Conservation (phyloP, 139 green algal genomes). For the Closterium sp. region DNA sequence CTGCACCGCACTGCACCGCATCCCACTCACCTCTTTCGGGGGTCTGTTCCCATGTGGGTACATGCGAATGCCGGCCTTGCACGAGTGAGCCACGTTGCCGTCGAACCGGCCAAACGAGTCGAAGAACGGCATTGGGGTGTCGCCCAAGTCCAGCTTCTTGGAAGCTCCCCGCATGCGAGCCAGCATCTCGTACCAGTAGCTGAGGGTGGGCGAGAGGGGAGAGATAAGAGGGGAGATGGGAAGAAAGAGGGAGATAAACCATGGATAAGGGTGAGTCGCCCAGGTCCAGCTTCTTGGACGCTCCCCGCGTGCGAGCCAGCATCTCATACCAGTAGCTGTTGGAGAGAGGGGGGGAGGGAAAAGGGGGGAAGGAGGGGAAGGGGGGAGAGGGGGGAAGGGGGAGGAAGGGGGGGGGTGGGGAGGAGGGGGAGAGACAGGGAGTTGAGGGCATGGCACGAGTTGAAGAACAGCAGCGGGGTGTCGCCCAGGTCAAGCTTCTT, state of each 20-base stretch:
- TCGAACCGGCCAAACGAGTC: background rate
- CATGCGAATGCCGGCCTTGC: background rate
- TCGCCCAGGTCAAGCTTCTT: background rate
- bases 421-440: too few species aligned
- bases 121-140: slow-evolving; percentile 12
- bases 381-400: background rate
- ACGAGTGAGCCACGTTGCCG: slow-evolving; percentile 31
- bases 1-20: background rate
- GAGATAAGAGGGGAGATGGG: background rate
- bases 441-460: background rate
- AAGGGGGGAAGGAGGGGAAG: too few species aligned
- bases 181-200: slow-evolving; percentile 28
- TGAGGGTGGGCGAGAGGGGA: background rate
- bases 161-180: slow-evolving; percentile 5
- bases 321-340: slow-evolving; percentile 35
- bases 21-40: background rate
- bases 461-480: background rate
- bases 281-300: background rate
- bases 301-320: background rate
- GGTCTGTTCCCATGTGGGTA: background rate
- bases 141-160: background rate
- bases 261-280: background rate
- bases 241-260: background rate
- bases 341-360: background rate
- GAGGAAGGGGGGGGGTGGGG: background rate